Base-by-base conservation (phyloP, 163 green algal genomes). In the Prototheca wickerhamii region DNA sequence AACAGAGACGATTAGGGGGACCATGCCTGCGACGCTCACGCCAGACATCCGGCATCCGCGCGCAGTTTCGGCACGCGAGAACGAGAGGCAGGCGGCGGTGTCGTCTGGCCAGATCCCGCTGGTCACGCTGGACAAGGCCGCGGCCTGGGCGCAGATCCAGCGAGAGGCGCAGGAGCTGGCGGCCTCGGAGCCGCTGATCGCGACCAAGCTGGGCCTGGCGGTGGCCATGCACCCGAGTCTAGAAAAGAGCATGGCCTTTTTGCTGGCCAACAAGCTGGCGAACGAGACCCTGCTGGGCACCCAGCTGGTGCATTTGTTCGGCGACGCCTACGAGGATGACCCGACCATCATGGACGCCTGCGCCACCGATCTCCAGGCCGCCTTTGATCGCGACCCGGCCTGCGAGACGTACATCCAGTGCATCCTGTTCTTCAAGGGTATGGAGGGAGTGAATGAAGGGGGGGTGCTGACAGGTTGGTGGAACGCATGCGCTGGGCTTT, bases 301-400 rank as follows among this genome's bases (percentile, higher is more conserved):
- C 32, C 88, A 97, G 74, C 77, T 96, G 4, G 86, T 87, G 66
- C 67, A 78, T 5, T 72, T 94, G 18, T 89, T 95, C 46, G 61
- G 78, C 54, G 82, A 91, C 42, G 84, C 78, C 2, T 95, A 94
- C 54, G 70, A 74, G 10, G 73, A 71, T 58, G 73, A 80, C 53
- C 62, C 68, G 18, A 34, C n/a, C 23, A 73, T 91, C 2, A 44
- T 87, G 21, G 77, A 88, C 49, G 76, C 77, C 4, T 74, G 60
- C 28, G 70, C 78, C 17, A 84, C 80, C 26, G 86, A 92, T 61
- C 62, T 95, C 53, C 76, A 95, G 69, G 93, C 92, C 2, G 82
- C 93, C n/a, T 63, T 80, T 6, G 92, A 98, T 21, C 79, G 93
- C 15, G 94, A 99, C 74, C 91, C 94, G 3, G 95, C 94, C 15